Conservation (phyloP, 768 basidiomycete genomes). For the Dendrothele bispora region DNA sequence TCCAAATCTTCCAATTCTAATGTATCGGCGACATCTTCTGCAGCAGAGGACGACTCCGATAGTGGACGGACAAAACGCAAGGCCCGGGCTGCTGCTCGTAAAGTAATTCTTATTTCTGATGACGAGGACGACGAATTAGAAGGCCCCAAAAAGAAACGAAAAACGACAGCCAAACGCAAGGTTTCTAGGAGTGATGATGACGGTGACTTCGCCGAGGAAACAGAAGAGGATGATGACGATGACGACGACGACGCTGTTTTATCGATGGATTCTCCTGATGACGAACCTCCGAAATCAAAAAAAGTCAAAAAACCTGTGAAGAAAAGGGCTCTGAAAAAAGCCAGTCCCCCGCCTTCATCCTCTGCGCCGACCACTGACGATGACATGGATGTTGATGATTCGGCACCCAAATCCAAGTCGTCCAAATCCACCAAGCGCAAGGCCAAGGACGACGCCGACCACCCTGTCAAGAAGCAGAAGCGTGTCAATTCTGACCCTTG, state of each 20-base stretch:
- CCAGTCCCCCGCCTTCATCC: slow-evolving; percentile 21
- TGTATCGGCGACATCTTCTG: slow-evolving; percentile 28
- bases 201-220: slow-evolving; percentile 8
- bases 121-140: slow-evolving; percentile 40
- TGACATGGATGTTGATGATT: slow-evolving; percentile 61
- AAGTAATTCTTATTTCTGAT: slow-evolving; percentile 51
- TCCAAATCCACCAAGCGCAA: slow-evolving; percentile 33
- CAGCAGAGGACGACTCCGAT: slow-evolving; percentile 37
- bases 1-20: slow-evolving; percentile 17
- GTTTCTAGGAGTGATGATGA: slow-evolving; percentile 8
- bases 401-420: slow-evolving; percentile 32
- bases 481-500: slow-evolving; percentile 73
- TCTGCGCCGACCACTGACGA: slow-evolving; percentile 26
- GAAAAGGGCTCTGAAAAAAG: slow-evolving; percentile 24
- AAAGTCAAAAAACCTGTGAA: slow-evolving; percentile 18
- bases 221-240: slow-evolving; percentile 13
- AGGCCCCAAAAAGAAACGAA: slow-evolving; percentile 19
- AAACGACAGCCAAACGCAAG: neutral
- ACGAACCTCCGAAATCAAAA: slow-evolving; percentile 28
- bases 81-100: slow-evolving; percentile 39
- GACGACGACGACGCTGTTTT: slow-evolving; percentile 29
- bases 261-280: slow-evolving; percentile 10
- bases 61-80: slow-evolving; percentile 33
- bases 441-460: slow-evolving; percentile 32
- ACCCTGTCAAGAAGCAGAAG: slow-evolving; percentile 58